Base-by-base conservation (phyloP, 352 stramenopile species). In the Pythium brachiatum region DNA sequence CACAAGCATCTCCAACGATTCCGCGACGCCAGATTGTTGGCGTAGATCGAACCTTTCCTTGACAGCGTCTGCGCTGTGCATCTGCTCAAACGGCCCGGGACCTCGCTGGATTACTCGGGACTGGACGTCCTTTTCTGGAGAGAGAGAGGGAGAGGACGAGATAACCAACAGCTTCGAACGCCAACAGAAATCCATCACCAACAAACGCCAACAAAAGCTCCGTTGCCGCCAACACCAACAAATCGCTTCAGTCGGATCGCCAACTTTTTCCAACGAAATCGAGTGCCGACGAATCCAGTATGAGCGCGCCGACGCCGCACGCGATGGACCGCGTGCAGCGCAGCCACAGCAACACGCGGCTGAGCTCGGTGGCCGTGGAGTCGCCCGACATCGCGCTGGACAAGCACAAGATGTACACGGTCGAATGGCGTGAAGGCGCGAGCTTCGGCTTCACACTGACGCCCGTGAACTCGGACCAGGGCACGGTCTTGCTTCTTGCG, bases 371-470 rank as follows among this genome's bases (percentile, higher is more conserved):
- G 47, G 61, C 61, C 34, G 61, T 57, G 26, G 50, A 57, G 27
- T 57, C 38, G 0, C 50, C 58, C 36, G 76, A 76, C 44, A 67
- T 91, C 48, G 66, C 72, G 44, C 74, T 91, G 18, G 76, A 91
- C 58, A 79, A 91, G 69, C 76, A 75, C 63, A 79, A 86, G 57
- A 91, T 91, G 82, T 91, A 91, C 67, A 80, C 78, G 8, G 78
- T 86, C 48, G 73, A 88, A 66, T 91, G 82, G 82, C 68, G 69
- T 53, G 78, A 89, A 52, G 72, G 72, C 34, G 38, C 66, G n/a
- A 64, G 70, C 26, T 92, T 92, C 48, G 82, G 79, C 53, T 92
- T 92, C 69, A 87, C 78, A 3, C 71, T 92, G 20, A 86, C 78
- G 46, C 81, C 80, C 52, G 75, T 92, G 18, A 77, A 83, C 61